phyloP scores from a whole-genome alignment of 2,329 filamentous ascomycete species.

The Lasiodiplodia hormozganensis region DNA sequence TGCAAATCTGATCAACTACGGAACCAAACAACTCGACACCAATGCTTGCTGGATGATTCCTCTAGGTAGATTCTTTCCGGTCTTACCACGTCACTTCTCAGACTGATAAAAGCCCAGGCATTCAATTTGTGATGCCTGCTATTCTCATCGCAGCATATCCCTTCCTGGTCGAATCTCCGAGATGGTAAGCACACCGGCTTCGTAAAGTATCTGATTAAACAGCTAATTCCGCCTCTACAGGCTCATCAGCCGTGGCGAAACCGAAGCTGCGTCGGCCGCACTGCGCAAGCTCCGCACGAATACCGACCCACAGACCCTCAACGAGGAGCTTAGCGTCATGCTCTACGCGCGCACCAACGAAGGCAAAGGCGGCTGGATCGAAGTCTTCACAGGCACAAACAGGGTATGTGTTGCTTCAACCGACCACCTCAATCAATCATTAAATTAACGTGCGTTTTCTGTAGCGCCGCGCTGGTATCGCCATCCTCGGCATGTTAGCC shows the following conservation, averaged over 20 bases:
- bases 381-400: conserved; percentile 19
- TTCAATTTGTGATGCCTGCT: conserved; percentile 21
- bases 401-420: not conserved
- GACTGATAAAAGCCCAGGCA: not conserved
- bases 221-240: not conserved
- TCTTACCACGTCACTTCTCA: not conserved
- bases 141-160: conserved; percentile 25
- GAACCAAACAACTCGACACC: conserved; percentile 20
- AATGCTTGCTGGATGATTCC: conserved; percentile 27
- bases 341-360: conserved; percentile 21
- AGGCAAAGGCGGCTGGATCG: conserved; percentile 14
- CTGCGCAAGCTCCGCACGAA: conserved; percentile 18
- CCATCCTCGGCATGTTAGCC: conserved; percentile 22
- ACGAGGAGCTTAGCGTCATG: conserved; percentile 21
- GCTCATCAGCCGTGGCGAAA: conserved; percentile 21
- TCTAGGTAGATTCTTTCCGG: not conserved
- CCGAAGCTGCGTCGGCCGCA: conserved; percentile 15
- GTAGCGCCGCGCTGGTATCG: conserved; percentile 18
- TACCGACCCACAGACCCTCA: conserved; percentile 6
- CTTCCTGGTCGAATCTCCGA: conserved; percentile 19
- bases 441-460: not conserved
- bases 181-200: conserved; percentile 3
- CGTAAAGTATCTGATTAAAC: not conserved
- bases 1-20: conserved; percentile 23
- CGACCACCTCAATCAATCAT: not conserved